Evolutionary conservation across 1,284 basidiomycete genomes (phyloP).

Genomic region (Rhodotorula sp.): DNA sequence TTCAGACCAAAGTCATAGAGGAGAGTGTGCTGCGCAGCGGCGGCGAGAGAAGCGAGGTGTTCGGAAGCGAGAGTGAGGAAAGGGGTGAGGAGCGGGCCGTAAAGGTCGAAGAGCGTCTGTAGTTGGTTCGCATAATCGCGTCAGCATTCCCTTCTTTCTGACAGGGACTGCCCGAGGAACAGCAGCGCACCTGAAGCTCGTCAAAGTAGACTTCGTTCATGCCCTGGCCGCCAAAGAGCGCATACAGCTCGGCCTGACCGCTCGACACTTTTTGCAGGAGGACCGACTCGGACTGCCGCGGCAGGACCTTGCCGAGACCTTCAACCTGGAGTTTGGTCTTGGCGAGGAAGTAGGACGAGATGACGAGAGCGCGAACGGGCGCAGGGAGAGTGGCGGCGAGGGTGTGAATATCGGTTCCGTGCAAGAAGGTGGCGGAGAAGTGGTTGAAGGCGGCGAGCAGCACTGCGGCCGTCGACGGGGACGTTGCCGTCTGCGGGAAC

Average conservation of each 20-base stretch:
- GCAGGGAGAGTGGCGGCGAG: constrained; percentile 72
- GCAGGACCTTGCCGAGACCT: constrained; percentile 58
- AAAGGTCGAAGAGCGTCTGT: constrained; percentile 83
- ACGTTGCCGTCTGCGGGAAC: constrained; percentile 39
- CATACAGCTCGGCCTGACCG: constrained; percentile 78
- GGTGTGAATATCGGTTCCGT: constrained; percentile 67
- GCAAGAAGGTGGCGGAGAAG: constrained; percentile 57
- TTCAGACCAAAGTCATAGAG: constrained; percentile 77
- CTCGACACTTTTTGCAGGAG: constrained; percentile 69
- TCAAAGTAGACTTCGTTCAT: constrained; percentile 98
- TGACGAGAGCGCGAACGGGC: constrained; percentile 57
- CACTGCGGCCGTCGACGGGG: constrained; percentile 40
- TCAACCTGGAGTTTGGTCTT: constrained; percentile 67
- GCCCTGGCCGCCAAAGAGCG: constrained; percentile 97
- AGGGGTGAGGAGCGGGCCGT: constrained; percentile 74
- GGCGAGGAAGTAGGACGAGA: constrained; percentile 77
- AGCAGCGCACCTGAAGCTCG: constrained; percentile 60
- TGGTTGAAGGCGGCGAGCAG: constrained; percentile 51
- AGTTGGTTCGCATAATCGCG: too few species aligned
- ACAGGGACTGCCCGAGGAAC: not conserved
- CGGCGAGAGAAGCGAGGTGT: constrained; percentile 57
- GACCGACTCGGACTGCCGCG: constrained; percentile 66
- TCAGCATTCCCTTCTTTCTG: not conserved
- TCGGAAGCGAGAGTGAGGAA: constrained; percentile 63
- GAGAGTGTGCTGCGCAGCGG: constrained; percentile 46